Evolutionary conservation across 192 early-diverging fungal genomes (phyloP).

Genomic region (Coemansia sp.): DNA sequence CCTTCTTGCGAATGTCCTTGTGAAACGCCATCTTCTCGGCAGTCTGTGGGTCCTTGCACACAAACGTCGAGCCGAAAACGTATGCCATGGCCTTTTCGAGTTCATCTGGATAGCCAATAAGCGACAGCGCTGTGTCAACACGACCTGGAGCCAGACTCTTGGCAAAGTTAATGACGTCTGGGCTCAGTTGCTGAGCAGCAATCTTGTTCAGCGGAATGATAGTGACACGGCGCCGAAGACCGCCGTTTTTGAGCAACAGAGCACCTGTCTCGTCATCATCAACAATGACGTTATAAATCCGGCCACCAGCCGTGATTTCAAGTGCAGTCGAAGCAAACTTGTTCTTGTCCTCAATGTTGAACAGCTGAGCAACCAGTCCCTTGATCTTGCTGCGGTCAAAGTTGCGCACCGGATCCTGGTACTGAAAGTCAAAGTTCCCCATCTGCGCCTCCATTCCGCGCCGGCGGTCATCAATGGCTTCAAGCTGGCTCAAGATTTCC

Average conservation of each 20-base stretch:
- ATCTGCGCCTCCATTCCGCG: conserved; percentile 55
- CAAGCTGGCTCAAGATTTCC: conserved; percentile 35
- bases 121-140: conserved; percentile 81
- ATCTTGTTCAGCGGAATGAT: conserved; percentile 98
- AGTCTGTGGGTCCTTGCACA: conserved; percentile 80
- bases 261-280: conserved; percentile 79
- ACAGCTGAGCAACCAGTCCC: conserved; percentile 89
- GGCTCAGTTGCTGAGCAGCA: conserved; percentile 43
- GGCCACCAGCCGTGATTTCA: conserved; percentile 93
- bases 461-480: conserved; percentile 37
- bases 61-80: conserved; percentile 91
- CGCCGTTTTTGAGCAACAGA: conserved; percentile 77
- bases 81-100: conserved; percentile 83
- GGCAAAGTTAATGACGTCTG: conserved; percentile 58
- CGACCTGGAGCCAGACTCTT: conserved; percentile 83
- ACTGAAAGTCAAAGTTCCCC: conserved; percentile 74
- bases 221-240: conserved; percentile 75
- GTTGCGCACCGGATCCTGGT: conserved; percentile 77
- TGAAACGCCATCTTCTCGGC: conserved; percentile 90
- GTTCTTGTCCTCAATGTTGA: conserved; percentile 72
- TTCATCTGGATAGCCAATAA: conserved; percentile 79
- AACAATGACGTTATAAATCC: conserved; percentile 95
- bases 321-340: conserved; percentile 72
- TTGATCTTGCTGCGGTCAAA: conserved; percentile 89
- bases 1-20: conserved; percentile 75